A percentile compares a stretch with the other conserved stretches of the same genome.
Conservation (phyloP, 306 rosid genomes). For the Sicyos baderoa region DNA sequence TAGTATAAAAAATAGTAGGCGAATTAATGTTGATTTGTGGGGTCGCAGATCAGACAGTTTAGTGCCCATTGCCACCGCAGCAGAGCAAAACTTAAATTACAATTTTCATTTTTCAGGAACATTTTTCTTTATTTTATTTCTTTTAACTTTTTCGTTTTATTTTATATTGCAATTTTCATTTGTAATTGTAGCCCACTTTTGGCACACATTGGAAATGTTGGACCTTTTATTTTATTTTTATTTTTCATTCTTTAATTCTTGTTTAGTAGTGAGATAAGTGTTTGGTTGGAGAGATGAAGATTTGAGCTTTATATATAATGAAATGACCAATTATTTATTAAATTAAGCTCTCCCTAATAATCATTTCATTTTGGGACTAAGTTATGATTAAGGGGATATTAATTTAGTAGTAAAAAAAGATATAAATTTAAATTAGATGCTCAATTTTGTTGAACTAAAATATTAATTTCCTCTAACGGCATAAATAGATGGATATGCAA, state of each 20-base stretch:
- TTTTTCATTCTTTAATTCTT: neutral
- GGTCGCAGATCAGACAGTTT: conserved; percentile 15
- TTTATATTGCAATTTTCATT: neutral
- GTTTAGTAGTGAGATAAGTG: neutral
- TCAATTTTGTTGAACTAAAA: too few species aligned
- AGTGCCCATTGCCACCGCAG: conserved; percentile 15
- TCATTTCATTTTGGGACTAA: too few species aligned
- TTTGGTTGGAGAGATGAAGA: neutral
- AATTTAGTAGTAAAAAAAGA: too few species aligned
- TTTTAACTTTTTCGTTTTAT: neutral
- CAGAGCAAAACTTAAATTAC: conserved; percentile 1
- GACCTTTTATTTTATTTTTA: neutral
- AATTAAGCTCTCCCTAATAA: too few species aligned
- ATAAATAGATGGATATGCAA: too few species aligned
- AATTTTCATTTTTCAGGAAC: neutral
- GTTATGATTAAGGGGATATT: too few species aligned
- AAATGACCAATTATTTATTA: neutral
- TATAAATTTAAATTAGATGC: too few species aligned
- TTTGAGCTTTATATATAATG: neutral
- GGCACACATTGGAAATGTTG: conserved; percentile 4
- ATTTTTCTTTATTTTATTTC: neutral
- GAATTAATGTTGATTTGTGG: conserved; percentile 14
- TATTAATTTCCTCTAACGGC: too few species aligned
- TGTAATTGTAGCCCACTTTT: conserved; percentile 4
- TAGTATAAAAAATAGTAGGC: neutral